Evolutionary conservation across 1,284 basidiomycete species (phyloP).

Genomic region (Retiboletus fuscus): DNA sequence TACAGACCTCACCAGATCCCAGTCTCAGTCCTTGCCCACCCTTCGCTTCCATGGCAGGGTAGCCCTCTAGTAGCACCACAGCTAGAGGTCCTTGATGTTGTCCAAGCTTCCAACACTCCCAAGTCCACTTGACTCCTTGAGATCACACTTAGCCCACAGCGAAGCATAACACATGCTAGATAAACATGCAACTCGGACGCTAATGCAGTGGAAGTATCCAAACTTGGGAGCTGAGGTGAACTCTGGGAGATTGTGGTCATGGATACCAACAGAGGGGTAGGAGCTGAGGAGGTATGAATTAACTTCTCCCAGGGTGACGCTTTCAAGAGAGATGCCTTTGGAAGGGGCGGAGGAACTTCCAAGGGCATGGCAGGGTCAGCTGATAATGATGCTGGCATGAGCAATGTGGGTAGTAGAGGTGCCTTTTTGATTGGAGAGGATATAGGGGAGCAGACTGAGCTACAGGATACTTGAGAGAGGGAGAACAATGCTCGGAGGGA

Average conservation of each 20-base stretch:
- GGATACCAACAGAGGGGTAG: constrained; percentile 45
- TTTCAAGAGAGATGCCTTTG: constrained; percentile 34
- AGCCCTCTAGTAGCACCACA: too few species aligned
- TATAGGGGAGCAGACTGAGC: constrained; percentile 38
- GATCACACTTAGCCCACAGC: too few species aligned
- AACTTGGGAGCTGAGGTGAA: constrained; percentile 40
- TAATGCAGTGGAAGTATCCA: constrained; percentile 14
- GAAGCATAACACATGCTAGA: too few species aligned
- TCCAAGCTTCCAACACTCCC: too few species aligned
- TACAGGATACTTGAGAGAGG: constrained; percentile 45
- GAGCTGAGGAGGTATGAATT: constrained; percentile 28
- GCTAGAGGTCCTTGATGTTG: too few species aligned
- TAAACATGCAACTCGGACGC: too few species aligned
- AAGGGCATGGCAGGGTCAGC: background rate
- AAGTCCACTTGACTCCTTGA: too few species aligned
- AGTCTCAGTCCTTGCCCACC: too few species aligned
- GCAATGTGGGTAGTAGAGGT: constrained; percentile 44
- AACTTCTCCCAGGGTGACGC: constrained; percentile 36
- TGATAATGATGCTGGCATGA: constrained; percentile 23
- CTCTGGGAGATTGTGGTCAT: constrained; percentile 38
- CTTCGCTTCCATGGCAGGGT: too few species aligned
- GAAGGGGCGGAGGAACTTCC: constrained; percentile 7
- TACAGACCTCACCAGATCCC: too few species aligned
- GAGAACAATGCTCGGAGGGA: constrained; percentile 48
- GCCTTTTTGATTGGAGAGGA: constrained; percentile 37